Evolutionary conservation across 129 eudicot species (phyloP).

Genomic region (Daucus carota): DH1_v3.0 NC_030382.2:39303001-39303500

Average conservation of each 20-base stretch:
- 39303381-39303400: not conserved
- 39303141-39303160: conserved; percentile 64
- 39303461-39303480: not conserved
- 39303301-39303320: conserved; percentile 85
- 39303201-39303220: not conserved
- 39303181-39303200: not conserved
- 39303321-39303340: conserved; percentile 58
- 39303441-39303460: not conserved
- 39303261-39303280: conserved; percentile 44
- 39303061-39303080: conserved; percentile 31
- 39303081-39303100: conserved; percentile 23
- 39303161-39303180: conserved; percentile 87
- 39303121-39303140: conserved; percentile 90
- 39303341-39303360: conserved; percentile 15
- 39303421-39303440: not conserved
- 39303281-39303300: conserved; percentile 73
- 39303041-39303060: not conserved
- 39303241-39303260: not conserved
- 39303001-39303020: conserved; percentile 32
- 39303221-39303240: conserved; percentile 1
- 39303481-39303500: not conserved
- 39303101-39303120: conserved; percentile 56
- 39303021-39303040: not conserved
- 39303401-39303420: not conserved
- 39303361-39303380: not conserved